Evolutionary conservation across 225 moss, liverwort and hornwort genomes (phyloP), one percentile per base, ranked within the genome.

Genomic region (Antitrichia curtipendula): DNA sequence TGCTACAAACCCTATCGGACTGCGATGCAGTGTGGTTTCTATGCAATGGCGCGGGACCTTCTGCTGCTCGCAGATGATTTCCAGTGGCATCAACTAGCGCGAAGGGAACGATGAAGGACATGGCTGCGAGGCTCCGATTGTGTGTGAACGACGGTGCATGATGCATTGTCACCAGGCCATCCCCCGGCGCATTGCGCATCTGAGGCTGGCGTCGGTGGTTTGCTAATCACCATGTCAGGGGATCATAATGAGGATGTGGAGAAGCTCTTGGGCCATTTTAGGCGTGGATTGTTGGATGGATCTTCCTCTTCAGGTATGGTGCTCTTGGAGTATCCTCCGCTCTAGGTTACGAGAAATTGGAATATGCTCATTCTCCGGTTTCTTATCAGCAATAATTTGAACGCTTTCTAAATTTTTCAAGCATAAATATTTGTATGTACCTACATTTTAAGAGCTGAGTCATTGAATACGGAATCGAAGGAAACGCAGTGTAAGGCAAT

Each of bases 211-310:
- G 27, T 76, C 36, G 41, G 52, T 82, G 81, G 77, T 49, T 85
- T 8, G 57, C 56, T 80, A 50, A 23, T 45, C 41, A 66, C 53
- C 66, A 94, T 94, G 93, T 82, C 86, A 21, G 72, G 81, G 60
- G 88, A 92, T 68, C 75, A 41, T 28, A 77, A 91, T 54, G 91
- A 90, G 49, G 95, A 96, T 85, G 93, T 91, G 64, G 92, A 93
- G 88, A 88, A 88, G 84, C 79, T 88, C 52, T 62, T 88, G 34
- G 78, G 69, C 50, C 71, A 88, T 84, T 88, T 79, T 71, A 88
- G 87, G 91, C 93, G 94, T 34, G 95, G 96, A 65, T 71, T 92
- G 79, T 75, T 88, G 72, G 65, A 76, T 85, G 82, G 88, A 71
- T 91, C 89, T 32, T 83, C 90, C 84, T 70, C 84, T 61, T 91